Percentiles rank a stretch among this genome's conserved stretches.
Evolutionary conservation across 2,329 filamentous ascomycete species (phyloP).

Genomic region (Monascus ruber): DNA sequence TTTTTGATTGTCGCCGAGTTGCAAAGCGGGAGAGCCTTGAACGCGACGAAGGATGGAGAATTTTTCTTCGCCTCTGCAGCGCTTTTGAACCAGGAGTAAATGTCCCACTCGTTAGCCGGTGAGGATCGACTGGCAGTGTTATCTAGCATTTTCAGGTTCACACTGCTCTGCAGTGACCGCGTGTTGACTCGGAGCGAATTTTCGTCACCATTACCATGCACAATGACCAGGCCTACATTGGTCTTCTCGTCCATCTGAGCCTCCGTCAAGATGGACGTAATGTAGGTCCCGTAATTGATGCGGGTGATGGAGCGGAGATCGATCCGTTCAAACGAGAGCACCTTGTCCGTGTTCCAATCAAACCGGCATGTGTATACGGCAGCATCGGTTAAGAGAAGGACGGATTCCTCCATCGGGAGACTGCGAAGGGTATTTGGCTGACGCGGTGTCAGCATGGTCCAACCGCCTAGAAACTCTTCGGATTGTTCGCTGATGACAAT

Average conservation of each 20-base stretch:
- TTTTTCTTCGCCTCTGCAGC: conserved; percentile 14
- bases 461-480: conserved; percentile 79
- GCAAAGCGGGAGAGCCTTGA: conserved; percentile 32
- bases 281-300: conserved; percentile 74
- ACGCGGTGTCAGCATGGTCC: conserved; percentile 73
- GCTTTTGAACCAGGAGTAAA: conserved; percentile 29
- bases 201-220: conserved; percentile 59
- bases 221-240: conserved; percentile 75
- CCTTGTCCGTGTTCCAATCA: conserved; percentile 91
- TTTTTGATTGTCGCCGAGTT: conserved; percentile 15
- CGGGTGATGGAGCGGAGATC: conserved; percentile 60
- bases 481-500: conserved; percentile 73
- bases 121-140: conserved; percentile 9
- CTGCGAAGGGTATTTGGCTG: conserved; percentile 57
- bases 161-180: conserved; percentile 53
- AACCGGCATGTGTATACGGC: conserved; percentile 85
- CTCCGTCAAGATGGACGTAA: conserved; percentile 74
- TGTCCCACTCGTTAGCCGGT: conserved; percentile 25
- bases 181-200: conserved; percentile 76
- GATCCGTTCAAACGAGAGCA: conserved; percentile 80
- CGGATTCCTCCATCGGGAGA: conserved; percentile 73
- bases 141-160: conserved; percentile 37
- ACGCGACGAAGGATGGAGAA: conserved; percentile 26
- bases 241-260: conserved; percentile 63
- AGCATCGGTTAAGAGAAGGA: conserved; percentile 72